Evolutionary conservation across 108 stramenopile species (phyloP).

Genomic region (Aurantiochytrium sp.): DNA sequence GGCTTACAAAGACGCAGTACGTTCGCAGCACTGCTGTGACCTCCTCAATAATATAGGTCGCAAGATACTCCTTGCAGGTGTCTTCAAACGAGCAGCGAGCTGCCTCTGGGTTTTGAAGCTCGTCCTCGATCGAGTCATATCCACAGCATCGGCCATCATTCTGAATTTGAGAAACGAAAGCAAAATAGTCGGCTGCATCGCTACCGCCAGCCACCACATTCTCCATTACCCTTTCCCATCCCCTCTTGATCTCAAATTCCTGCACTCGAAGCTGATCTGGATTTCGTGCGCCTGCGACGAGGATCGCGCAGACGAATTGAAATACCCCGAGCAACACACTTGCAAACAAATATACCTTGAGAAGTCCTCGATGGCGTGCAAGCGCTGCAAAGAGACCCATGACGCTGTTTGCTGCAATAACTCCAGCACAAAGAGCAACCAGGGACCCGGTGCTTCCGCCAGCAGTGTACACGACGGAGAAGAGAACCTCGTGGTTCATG

Average conservation of each 20-base stretch:
- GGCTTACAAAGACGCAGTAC: not conserved
- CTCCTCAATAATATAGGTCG: not conserved
- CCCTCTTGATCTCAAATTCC: not conserved
- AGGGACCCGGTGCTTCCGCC: not conserved
- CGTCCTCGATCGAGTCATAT: not conserved
- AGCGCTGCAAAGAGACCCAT: not conserved
- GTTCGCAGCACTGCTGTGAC: not conserved
- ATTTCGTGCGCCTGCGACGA: not conserved
- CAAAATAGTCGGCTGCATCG: not conserved
- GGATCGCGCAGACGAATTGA: not conserved
- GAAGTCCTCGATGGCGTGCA: not conserved
- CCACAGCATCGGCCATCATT: not conserved
- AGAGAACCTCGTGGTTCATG: not conserved
- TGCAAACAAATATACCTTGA: not conserved
- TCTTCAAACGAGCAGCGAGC: not conserved
- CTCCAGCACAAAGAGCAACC: not conserved
- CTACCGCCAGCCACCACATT: not conserved
- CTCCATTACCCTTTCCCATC: not conserved
- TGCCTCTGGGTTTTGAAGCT: not conserved
- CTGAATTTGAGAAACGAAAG: not conserved
- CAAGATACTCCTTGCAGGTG: not conserved
- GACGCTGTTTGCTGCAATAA: not conserved
- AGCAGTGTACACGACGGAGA: not conserved
- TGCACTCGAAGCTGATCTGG: not conserved
- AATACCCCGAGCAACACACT: not conserved